These are phyloP conservation scores for Cyclotella kingstonii DNA, from an alignment of 108 stramenopile genomes.

Conservation along the genomic window DNA sequence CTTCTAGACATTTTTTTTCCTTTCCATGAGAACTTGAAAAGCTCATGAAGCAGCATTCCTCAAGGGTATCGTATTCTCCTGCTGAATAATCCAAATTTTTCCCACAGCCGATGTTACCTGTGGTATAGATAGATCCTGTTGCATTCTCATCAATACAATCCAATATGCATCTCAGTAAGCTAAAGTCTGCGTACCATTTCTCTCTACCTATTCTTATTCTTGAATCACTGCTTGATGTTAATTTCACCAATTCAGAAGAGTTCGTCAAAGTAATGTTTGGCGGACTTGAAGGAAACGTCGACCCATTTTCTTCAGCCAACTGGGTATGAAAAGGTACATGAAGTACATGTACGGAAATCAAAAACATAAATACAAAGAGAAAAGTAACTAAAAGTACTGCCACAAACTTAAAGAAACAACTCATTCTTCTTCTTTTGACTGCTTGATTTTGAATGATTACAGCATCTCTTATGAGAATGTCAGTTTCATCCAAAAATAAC, in stretches of 20 bases:
- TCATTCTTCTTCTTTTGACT: not conserved
- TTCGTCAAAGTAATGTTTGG: not conserved
- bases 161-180: slow-evolving; percentile 6
- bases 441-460: slow-evolving; percentile 1
- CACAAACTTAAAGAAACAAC: not conserved
- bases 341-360: not conserved
- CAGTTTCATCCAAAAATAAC: slow-evolving; percentile 7
- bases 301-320: too few relatives aligned
- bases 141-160: not conserved
- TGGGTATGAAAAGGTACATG: slow-evolving; percentile 3
- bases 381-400: not conserved
- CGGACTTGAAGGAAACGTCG: not conserved
- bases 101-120: too few relatives aligned
- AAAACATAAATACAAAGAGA: not conserved
- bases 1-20: slow-evolving; percentile 6
- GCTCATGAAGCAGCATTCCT: slow-evolving; percentile 14
- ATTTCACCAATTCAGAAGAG: too few relatives aligned
- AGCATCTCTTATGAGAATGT: slow-evolving; percentile 1
- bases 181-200: slow-evolving; percentile 13
- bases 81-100: slow-evolving; percentile 1
- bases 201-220: not conserved
- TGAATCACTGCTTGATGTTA: too few relatives aligned
- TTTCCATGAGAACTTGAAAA: slow-evolving; percentile 23
- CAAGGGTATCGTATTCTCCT: slow-evolving; percentile 9
- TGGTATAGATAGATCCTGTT: not conserved